Evolutionary conservation across 306 rosid genomes (phyloP), one percentile per base, ranked within the genome.

Genomic region (Lathyrus oleraceus): DNA sequence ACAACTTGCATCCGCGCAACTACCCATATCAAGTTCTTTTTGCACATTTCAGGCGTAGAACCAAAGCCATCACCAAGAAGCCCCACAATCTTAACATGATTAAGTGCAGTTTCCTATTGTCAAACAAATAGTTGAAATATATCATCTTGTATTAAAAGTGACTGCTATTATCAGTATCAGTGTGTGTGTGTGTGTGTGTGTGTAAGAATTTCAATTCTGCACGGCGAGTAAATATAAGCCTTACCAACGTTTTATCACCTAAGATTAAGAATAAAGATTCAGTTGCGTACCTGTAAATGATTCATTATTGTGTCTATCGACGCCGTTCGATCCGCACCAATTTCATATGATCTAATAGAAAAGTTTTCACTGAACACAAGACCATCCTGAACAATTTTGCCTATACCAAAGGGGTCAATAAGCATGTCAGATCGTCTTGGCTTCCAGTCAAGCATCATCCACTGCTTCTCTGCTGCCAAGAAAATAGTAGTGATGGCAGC

Each of bases 371-470:
- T 84, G 73, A 89, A 95, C 69, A 95, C 96, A 4, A 89, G 84
- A 70, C 99, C 99, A 82, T 95, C 99, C 82, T 95, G 93, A 74
- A 95, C 97, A 82, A 95, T 87, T 79, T 76, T 87, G 57, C 99
- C 99, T 51, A 95, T 73, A 38, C 93, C 96, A 86, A 95, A 95
- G 1, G 97, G 88, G 67, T 95, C 99, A 15, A 91, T 74, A 54
- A 91, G 95, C 96, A 95, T 81, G 80, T 91, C 99, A 38, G 95
- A 60, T 39, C 97, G 87, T 81, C 90, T 89, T 45, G 99, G 99
- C 80, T 95, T 95, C 99, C 99, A 95, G 74, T 95, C 99, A 70
- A 95, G 96, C 96, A 91, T 95, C 91, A 89, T 95, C 99, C 97
- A 95, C 84, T 95, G 97, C 81, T 95, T 95, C 87, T 95, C 99